Percentiles rank a stretch among this genome's conserved stretches.
phyloP scores from a whole-genome alignment of 2,329 filamentous ascomycete species.

The Arthrinium puccinioides region DNA sequence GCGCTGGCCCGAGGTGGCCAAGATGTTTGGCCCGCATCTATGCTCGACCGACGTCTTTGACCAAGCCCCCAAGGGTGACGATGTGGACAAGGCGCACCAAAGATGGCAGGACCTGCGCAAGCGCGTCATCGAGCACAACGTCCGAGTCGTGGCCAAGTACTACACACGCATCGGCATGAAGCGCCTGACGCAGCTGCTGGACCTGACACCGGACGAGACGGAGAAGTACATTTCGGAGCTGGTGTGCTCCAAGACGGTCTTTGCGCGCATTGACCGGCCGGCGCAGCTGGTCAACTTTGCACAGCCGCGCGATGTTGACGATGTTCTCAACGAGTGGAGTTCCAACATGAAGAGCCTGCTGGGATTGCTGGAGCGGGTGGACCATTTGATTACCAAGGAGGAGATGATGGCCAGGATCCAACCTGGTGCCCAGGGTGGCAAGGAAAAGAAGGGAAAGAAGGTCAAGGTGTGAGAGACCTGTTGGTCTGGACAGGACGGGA shows the following conservation, averaged over 20 bases:
- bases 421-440: constrained; percentile 43
- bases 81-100: constrained; percentile 73
- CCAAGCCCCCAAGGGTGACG: constrained; percentile 52
- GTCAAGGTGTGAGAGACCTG: constrained; percentile 12
- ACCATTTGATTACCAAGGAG: constrained; percentile 98
- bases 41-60: constrained; percentile 88
- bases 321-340: constrained; percentile 97
- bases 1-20: constrained; percentile 92
- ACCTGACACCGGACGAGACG: constrained; percentile 89
- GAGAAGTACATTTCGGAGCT: constrained; percentile 98
- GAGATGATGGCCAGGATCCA: constrained; percentile 99
- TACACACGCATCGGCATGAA: constrained; percentile 95
- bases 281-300: constrained; percentile 90
- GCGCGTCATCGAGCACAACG: constrained; percentile 98
- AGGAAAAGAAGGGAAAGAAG: constrained; percentile 30
- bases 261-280: constrained; percentile 93
- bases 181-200: constrained; percentile 82
- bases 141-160: constrained; percentile 95
- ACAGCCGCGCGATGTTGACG: constrained; percentile 89
- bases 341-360: constrained; percentile 93
- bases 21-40: constrained; percentile 82
- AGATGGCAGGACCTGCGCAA: constrained; percentile 94
- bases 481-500: background rate
- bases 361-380: constrained; percentile 80
- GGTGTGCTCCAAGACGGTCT: constrained; percentile 95